Conservation (phyloP, 1,284 basidiomycete species). For the Vanrija sp. region DNA sequence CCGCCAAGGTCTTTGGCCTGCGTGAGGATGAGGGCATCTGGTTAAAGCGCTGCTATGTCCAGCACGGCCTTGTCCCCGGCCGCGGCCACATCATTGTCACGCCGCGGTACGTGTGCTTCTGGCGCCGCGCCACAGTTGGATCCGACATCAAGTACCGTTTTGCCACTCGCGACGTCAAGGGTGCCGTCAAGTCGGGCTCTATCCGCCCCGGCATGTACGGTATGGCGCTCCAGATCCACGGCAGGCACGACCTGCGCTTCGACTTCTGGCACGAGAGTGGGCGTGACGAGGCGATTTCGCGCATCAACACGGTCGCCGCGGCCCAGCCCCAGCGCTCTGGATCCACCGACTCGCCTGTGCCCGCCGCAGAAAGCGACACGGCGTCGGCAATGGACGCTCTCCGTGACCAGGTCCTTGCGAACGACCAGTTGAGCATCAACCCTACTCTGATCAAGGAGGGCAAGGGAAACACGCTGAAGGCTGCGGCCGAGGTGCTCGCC, state of each 20-base stretch:
- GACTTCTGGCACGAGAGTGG: conserved; percentile 53
- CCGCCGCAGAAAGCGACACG: neutral
- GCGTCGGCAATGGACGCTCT: neutral
- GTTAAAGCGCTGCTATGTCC: conserved; percentile 48
- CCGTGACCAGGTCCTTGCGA: neutral
- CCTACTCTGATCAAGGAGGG: conserved; percentile 4
- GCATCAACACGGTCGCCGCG: conserved; percentile 19
- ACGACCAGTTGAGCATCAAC: conserved; percentile 8
- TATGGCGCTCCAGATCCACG: conserved; percentile 55
- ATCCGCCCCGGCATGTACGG: conserved; percentile 51
- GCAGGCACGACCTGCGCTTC: conserved; percentile 55
- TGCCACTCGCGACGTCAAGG: conserved; percentile 51
- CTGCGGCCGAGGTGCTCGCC: conserved; percentile 36
- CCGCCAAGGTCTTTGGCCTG: conserved; percentile 44
- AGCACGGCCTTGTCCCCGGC: conserved; percentile 31
- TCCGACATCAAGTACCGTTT: conserved; percentile 55
- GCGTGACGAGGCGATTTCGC: conserved; percentile 52
- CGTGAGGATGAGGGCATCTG: conserved; percentile 44
- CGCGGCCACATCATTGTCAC: conserved; percentile 47
- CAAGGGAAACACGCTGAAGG: conserved; percentile 2
- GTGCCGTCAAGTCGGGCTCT: conserved; percentile 46
- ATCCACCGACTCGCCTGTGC: neutral
- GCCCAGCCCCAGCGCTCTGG: conserved; percentile 6
- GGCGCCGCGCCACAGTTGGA: conserved; percentile 39
- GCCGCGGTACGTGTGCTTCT: conserved; percentile 46